Evolutionary conservation across 2,329 filamentous ascomycete species (phyloP).

Genomic region (Aspergillus udagawae): DNA sequence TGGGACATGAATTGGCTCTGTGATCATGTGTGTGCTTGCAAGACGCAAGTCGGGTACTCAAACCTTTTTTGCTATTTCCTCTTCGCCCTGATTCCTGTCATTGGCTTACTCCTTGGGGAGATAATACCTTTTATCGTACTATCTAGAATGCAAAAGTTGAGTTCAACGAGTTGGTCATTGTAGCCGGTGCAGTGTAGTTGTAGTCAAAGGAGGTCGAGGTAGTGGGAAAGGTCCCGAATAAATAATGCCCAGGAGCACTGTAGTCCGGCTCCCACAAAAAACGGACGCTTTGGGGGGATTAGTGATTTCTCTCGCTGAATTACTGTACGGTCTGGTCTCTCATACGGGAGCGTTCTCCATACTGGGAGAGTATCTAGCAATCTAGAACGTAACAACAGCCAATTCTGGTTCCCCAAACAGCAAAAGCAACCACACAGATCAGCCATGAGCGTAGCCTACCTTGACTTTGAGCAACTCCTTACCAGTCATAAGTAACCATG

Average conservation of each 20-base stretch:
- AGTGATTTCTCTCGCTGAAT: no score
- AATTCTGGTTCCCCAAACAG: background rate
- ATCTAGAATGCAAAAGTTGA: background rate
- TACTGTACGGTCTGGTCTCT: no score
- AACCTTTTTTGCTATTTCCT: background rate
- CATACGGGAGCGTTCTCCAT: no score
- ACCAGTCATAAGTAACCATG: background rate
- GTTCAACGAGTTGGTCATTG: background rate
- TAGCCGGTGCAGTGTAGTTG: background rate
- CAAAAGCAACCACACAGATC: background rate
- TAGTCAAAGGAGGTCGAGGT: background rate
- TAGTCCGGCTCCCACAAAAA: background rate
- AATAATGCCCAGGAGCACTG: background rate
- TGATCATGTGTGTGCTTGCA: conserved; percentile 5
- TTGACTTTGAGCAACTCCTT: background rate
- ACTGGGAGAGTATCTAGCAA: background rate
- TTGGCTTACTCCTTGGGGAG: background rate
- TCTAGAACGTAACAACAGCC: background rate
- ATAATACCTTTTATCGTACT: background rate
- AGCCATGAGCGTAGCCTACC: background rate
- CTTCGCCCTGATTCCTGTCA: background rate
- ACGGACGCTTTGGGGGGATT: background rate
- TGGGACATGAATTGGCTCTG: conserved; percentile 4
- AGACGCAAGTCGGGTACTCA: conserved; percentile 5
- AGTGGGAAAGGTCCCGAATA: background rate